A percentile compares a stretch with the other conserved stretches of the same genome.
Conservation (phyloP, 495 filamentous ascomycete species). For the Aspergillus bertholletiae region DNA sequence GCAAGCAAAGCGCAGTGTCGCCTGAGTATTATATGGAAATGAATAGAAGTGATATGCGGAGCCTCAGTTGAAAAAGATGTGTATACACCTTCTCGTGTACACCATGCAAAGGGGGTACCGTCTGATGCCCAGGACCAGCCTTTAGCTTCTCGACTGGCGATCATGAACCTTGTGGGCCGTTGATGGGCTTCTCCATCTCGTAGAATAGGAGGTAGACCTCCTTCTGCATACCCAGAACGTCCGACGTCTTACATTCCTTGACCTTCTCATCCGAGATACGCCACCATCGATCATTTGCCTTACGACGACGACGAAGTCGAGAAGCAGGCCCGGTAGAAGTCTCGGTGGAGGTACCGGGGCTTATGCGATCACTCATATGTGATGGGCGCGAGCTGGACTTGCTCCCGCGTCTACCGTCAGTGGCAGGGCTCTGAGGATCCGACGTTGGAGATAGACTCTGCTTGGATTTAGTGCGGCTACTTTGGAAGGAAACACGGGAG, state of each 20-base stretch:
- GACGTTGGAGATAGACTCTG: conserved; percentile 21
- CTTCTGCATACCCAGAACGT: conserved; percentile 89
- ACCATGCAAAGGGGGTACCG: not conserved
- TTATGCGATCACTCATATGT: conserved; percentile 16
- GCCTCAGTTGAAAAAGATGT: not conserved
- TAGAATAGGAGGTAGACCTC: conserved; percentile 98
- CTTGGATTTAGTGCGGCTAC: conserved; percentile 30
- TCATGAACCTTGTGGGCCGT: not conserved
- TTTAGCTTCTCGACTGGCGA: not conserved
- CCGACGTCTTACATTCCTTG: conserved; percentile 85
- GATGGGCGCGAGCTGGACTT: conserved; percentile 25
- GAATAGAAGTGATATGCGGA: not conserved
- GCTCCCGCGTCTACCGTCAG: conserved; percentile 26
- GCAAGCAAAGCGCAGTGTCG: not conserved
- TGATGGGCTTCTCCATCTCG: conserved; percentile 58
- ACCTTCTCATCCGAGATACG: conserved; percentile 96
- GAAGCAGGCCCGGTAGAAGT: conserved; percentile 17
- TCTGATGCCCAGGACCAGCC: no score
- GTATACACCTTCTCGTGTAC: no score
- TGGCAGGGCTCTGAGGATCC: conserved; percentile 26
- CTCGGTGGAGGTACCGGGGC: conserved; percentile 24
- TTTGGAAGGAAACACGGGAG: conserved; percentile 36
- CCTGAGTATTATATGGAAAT: not conserved
- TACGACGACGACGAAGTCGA: conserved; percentile 53
- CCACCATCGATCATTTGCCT: conserved; percentile 82